phyloP scores from a whole-genome alignment of 768 basidiomycete genomes.

The Serendipita sp. region DNA sequence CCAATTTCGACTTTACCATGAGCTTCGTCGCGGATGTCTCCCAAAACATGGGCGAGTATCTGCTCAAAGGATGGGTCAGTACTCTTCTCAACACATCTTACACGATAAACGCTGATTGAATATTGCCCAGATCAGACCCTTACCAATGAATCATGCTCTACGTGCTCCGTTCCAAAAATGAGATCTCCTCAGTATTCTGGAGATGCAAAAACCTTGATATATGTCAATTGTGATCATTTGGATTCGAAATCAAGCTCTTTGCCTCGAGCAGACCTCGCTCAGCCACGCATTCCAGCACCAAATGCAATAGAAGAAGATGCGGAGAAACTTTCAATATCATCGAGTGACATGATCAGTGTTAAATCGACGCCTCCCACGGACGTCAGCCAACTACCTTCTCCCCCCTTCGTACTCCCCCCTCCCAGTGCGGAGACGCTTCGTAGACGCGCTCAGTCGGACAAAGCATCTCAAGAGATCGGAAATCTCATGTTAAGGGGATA shows the following conservation, averaged over 20 bases:
- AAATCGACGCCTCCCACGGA: conserved; percentile 70
- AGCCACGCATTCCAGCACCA: background rate
- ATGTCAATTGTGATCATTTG: conserved; percentile 40
- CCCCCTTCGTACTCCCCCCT: conserved; percentile 33
- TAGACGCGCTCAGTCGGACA: conserved; percentile 66
- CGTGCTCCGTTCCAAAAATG: conserved; percentile 46
- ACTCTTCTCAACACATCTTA: background rate
- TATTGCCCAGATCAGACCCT: conserved; percentile 29
- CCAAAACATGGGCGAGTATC: conserved; percentile 43
- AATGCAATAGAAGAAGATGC: background rate
- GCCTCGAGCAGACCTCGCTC: background rate
- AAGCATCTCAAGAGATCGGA: conserved; percentile 64
- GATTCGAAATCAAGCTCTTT: background rate
- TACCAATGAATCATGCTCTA: conserved; percentile 48
- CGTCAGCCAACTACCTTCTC: conserved; percentile 43
- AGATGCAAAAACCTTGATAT: conserved; percentile 31
- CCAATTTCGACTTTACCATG: conserved; percentile 22
- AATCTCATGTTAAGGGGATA: conserved; percentile 62
- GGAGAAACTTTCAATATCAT: conserved; percentile 9
- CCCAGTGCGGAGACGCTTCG: conserved; percentile 46
- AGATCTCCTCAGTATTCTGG: conserved; percentile 33
- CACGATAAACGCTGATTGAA: background rate
- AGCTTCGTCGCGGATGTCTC: conserved; percentile 39
- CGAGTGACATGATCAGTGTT: conserved; percentile 28
- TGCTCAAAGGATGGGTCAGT: conserved; percentile 64